Conservation (phyloP, 805 yeast species). For the Candida insectorum region DNA sequence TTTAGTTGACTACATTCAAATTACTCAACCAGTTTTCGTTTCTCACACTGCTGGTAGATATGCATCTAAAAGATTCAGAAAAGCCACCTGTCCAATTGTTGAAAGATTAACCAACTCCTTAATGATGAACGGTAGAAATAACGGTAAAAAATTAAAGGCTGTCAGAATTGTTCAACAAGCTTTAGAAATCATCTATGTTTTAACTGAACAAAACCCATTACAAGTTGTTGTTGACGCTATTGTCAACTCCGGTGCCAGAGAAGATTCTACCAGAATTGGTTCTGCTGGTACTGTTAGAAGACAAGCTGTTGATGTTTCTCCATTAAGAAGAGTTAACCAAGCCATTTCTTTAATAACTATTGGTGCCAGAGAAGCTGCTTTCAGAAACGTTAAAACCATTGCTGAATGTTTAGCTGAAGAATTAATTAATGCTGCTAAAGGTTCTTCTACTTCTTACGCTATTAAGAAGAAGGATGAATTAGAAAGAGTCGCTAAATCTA, state of each 20-base stretch:
- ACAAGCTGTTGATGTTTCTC: constrained; percentile 99
- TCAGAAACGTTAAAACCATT: constrained; percentile 99
- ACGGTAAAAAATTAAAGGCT: constrained; percentile 99
- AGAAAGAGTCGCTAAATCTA: constrained; percentile 99
- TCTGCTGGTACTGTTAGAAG: constrained; percentile 99
- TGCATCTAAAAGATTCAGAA: constrained; percentile 99
- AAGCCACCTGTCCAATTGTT: constrained; percentile 98
- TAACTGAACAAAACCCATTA: constrained; percentile 98
- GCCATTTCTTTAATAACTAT: constrained; percentile 96
- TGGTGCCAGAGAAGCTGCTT: constrained; percentile 99
- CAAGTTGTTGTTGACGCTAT: constrained; percentile 99
- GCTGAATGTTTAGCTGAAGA: constrained; percentile 99
- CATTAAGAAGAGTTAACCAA: constrained; percentile 99
- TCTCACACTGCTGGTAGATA: constrained; percentile 99
- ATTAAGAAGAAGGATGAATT: constrained; percentile 99
- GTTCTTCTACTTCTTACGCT: constrained; percentile 99
- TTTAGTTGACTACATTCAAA: constrained; percentile 96
- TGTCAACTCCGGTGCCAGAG: constrained; percentile 99
- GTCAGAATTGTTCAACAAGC: constrained; percentile 99
- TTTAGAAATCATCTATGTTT: constrained; percentile 92
- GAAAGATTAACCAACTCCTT: constrained; percentile 99
- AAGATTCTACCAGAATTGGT: constrained; percentile 99
- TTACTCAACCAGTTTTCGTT: constrained; percentile 95
- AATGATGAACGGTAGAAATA: constrained; percentile 99
- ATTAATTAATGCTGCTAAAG: constrained; percentile 99